Evolutionary conservation across 2,329 filamentous ascomycete genomes (phyloP), one percentile per base, ranked within the genome.

Genomic region (Amylocarpus encephaloides): DNA sequence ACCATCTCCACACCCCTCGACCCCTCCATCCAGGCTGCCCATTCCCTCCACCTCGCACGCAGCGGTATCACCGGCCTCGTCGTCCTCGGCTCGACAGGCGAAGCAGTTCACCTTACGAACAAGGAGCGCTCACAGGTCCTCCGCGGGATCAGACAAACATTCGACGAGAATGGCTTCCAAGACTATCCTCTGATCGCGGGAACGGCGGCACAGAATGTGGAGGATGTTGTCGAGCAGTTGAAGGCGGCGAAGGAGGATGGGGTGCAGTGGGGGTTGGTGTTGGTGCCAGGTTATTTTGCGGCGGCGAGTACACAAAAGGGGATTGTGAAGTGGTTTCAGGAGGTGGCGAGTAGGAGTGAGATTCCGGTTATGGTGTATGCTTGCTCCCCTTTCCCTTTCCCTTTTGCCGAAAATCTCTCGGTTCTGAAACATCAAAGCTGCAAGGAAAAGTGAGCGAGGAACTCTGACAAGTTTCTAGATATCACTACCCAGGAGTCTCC

Each of bases 271-370:
- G 82, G 80, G 18, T 68, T 85, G 51, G 78, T 81, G 33, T 72
- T 86, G 41, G 78, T 78, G 38, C 82, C 81, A 0, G 80, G 80
- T 0, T 86, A 85, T 64, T 86, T 85, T 65, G 80, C 79, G 2
- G 68, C 72, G 0, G 75, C 74, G 2, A 78, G 73, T 22, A 76
- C 69, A 40, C 80, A 85, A 64, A 73, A 78, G 44, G 78, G 78
- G 3, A 71, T 86, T 16, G 69, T 73, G 52, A 73, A 76, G 60
- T 85, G 81, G 80, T 85, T 77, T 59, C 75, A 69, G 29, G 67
- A 74, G 33, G 74, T 85, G n/a, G 82, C 80, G 5, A 77, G 83
- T 59, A 69, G 71, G 58, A 80, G 76, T 53, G 74, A 73, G 2
- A 70, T 85, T 19, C 80, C 80, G 0, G 73, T 85, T 36, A 64